These are phyloP conservation scores for Neurospora sp. DNA, from an alignment of 495 filamentous ascomycete species.

Conservation along the genomic window DNA sequence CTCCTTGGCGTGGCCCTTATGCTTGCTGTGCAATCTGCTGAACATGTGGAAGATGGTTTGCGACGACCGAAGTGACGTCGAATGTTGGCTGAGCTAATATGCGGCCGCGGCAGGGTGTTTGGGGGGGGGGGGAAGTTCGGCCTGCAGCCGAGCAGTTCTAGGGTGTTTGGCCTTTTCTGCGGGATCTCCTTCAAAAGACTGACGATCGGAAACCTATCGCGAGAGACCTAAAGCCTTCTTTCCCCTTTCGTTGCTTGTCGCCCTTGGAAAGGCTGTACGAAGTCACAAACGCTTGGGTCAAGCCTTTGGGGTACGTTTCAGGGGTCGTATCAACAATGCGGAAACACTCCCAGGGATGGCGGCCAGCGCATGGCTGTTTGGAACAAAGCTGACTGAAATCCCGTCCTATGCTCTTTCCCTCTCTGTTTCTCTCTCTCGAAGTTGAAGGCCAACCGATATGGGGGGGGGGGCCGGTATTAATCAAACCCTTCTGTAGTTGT, in stretches of 20 bases:
- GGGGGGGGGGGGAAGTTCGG: neutral
- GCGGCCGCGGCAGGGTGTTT: neutral
- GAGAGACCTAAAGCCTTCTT: conserved; percentile 7
- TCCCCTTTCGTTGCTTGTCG: neutral
- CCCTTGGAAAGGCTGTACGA: conserved; percentile 1
- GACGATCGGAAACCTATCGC: conserved; percentile 10
- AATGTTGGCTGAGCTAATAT: neutral
- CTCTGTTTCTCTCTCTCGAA: neutral
- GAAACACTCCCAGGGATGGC: conserved; percentile 7
- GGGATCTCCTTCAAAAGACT: conserved; percentile 14
- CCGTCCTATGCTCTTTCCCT: conserved; percentile 1
- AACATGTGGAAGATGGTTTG: conserved; percentile 33
- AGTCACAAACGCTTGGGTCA: conserved; percentile 11
- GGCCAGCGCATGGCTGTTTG: conserved; percentile 17
- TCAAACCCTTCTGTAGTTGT: neutral
- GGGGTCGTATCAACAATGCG: conserved; percentile 30
- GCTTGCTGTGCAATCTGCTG: conserved; percentile 34
- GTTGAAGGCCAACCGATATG: neutral
- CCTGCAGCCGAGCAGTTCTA: neutral
- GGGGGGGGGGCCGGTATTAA: neutral
- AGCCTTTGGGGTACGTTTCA: conserved; percentile 22
- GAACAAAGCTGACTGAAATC: conserved; percentile 1
- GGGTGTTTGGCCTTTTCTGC: conserved; percentile 11
- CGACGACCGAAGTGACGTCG: conserved; percentile 6
- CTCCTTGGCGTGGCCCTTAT: conserved; percentile 28